Evolutionary conservation across 2,329 filamentous ascomycete genomes (phyloP).

Genomic region (Aureobasidium sp.): DNA sequence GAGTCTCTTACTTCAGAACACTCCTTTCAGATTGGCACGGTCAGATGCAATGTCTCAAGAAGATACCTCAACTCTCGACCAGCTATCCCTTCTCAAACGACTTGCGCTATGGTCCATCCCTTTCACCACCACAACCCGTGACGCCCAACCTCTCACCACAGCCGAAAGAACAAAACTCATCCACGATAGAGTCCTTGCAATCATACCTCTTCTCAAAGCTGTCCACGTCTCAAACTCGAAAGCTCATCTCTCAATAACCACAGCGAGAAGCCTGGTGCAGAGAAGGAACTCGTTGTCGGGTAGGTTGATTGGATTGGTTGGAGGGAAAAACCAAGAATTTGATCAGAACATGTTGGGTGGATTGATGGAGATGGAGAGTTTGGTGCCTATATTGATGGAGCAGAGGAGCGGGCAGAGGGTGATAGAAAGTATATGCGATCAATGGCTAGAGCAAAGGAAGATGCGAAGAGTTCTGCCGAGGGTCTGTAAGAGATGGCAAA

Average conservation of each 20-base stretch:
- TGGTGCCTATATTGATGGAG: slow-evolving; percentile 1
- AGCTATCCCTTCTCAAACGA: neutral
- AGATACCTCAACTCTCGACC: neutral
- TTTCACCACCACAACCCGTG: neutral
- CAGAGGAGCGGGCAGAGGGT: neutral
- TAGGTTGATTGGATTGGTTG: no score
- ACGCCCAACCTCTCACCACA: neutral
- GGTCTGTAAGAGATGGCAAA: no score
- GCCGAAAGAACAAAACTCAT: neutral
- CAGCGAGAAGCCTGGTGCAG: neutral
- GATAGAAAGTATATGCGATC: neutral
- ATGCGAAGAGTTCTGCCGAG: no score
- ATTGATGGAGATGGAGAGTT: neutral
- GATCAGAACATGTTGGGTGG: neutral
- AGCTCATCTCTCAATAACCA: neutral
- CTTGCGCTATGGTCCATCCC: neutral
- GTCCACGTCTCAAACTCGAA: neutral
- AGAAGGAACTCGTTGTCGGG: neutral
- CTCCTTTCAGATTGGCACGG: no score
- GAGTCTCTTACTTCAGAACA: neutral
- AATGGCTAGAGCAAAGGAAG: neutral
- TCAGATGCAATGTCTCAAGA: no score
- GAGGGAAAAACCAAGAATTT: neutral
- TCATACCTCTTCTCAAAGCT: neutral
- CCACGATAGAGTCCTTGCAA: neutral